Conservation (phyloP, 2,329 filamentous ascomycete genomes). For the Achaetomium macrosporum region DNA sequence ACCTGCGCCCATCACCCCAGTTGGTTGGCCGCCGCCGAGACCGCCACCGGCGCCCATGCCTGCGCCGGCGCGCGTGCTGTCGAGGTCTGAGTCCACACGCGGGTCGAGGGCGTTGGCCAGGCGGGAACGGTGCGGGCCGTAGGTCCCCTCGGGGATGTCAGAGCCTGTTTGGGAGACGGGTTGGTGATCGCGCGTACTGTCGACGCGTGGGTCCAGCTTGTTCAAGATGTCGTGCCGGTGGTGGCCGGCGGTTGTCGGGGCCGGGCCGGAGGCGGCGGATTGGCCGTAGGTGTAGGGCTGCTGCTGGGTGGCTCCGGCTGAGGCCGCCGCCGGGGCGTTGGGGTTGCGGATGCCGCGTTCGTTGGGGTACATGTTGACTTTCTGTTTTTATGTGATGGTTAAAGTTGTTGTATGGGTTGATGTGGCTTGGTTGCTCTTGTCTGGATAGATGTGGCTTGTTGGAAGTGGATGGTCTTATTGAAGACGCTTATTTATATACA, state of each 20-base stretch:
- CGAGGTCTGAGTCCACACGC: conserved; percentile 17
- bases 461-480: neutral
- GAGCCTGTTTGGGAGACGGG: conserved; percentile 4
- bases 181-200: conserved; percentile 20
- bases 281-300: conserved; percentile 18
- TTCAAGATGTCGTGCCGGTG: conserved; percentile 25
- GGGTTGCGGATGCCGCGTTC: conserved; percentile 18
- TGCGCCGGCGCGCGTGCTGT: neutral
- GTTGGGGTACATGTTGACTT: conserved; percentile 15
- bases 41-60: neutral
- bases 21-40: neutral
- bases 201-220: conserved; percentile 24
- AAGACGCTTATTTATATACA: neutral
- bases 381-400: neutral
- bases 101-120: conserved; percentile 22
- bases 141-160: conserved; percentile 15
- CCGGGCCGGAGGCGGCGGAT: conserved; percentile 22
- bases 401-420: neutral
- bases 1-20: neutral
- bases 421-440: neutral
- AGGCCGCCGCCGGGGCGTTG: neutral
- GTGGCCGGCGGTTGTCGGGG: conserved; percentile 22
- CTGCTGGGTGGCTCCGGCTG: neutral
- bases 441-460: neutral
- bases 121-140: conserved; percentile 18